These are phyloP conservation scores for Pichia thaimueangensis DNA, from an alignment of 805 yeast genomes.

Conservation along the genomic window DNA sequence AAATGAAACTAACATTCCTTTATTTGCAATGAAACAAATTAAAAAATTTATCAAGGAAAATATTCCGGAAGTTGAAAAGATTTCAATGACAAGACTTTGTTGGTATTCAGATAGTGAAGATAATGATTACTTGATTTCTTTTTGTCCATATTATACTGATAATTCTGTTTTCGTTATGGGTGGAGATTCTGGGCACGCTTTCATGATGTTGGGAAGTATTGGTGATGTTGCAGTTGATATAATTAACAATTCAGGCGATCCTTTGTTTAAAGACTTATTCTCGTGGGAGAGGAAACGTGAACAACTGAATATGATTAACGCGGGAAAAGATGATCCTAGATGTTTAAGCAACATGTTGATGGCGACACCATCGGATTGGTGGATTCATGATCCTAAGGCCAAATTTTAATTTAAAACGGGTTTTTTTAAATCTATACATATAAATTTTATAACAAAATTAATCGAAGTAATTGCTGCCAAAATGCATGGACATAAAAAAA, in stretches of 20 bases:
- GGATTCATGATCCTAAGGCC: slow-evolving; percentile 11
- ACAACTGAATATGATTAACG: slow-evolving; percentile 20
- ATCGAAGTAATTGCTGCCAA: no score
- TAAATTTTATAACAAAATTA: no score
- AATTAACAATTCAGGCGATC: slow-evolving; percentile 13
- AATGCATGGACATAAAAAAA: no score
- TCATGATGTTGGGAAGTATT: slow-evolving; percentile 32
- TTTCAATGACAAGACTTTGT: slow-evolving; percentile 23
- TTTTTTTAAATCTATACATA: not conserved
- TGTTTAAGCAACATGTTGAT: slow-evolving; percentile 20
- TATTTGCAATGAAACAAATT: slow-evolving; percentile 23
- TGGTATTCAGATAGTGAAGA: slow-evolving; percentile 34
- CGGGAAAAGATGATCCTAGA: slow-evolving; percentile 24
- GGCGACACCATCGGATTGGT: slow-evolving; percentile 25
- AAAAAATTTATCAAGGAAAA: slow-evolving; percentile 22
- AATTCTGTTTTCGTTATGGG: slow-evolving; percentile 29
- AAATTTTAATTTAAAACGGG: slow-evolving; percentile 6
- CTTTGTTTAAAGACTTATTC: slow-evolving; percentile 17
- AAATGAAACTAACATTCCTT: slow-evolving; percentile 25
- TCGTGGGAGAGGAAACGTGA: slow-evolving; percentile 26
- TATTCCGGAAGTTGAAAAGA: slow-evolving; percentile 24
- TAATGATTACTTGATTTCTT: slow-evolving; percentile 31
- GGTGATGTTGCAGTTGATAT: slow-evolving; percentile 25
- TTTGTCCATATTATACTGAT: slow-evolving; percentile 26
- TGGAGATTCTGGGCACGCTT: slow-evolving; percentile 37